Percentiles rank a stretch among this genome's conserved stretches.
These are phyloP conservation scores for Kurtzmaniella quercitrusa DNA, from an alignment of 1,139 yeast genomes.

Conservation along the genomic window DNA sequence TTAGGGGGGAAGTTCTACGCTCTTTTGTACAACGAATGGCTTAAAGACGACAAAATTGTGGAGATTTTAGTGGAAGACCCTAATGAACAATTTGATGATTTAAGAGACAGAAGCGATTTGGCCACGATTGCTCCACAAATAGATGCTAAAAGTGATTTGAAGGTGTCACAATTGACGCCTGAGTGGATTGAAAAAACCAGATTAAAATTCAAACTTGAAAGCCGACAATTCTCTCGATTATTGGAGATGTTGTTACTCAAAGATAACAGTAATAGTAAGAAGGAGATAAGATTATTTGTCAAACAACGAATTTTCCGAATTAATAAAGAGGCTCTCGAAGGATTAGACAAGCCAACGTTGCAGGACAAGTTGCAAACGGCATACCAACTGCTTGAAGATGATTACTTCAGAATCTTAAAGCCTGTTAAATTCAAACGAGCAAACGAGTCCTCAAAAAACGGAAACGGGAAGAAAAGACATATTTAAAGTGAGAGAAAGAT, in stretches of 20 bases:
- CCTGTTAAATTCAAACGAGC: slow-evolving; percentile 27
- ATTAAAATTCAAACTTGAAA: slow-evolving; percentile 56
- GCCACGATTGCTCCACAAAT: slow-evolving; percentile 38
- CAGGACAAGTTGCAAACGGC: slow-evolving; percentile 75
- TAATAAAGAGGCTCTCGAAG: slow-evolving; percentile 72
- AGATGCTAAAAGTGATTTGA: slow-evolving; percentile 15
- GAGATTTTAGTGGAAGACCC: slow-evolving; percentile 96
- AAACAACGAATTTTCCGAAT: slow-evolving; percentile 71
- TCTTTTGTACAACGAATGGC: slow-evolving; percentile 53
- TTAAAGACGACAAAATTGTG: slow-evolving; percentile 45
- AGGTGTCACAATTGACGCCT: slow-evolving; percentile 19
- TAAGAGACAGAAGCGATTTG: slow-evolving; percentile 82
- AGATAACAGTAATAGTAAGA: slow-evolving; percentile 24
- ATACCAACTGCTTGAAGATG: slow-evolving; percentile 62
- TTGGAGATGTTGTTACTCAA: slow-evolving; percentile 67
- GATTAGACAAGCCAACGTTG: slow-evolving; percentile 58
- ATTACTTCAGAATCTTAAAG: slow-evolving; percentile 55
- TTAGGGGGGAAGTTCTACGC: slow-evolving; percentile 69
- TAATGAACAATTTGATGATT: slow-evolving; percentile 84
- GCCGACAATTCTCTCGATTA: slow-evolving; percentile 73
- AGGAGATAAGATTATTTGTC: slow-evolving; percentile 54
- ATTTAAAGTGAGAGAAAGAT: background rate
- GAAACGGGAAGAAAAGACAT: slow-evolving; percentile 3
- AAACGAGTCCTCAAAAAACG: slow-evolving; percentile 4
- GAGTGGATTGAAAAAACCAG: slow-evolving; percentile 44